Percentiles rank a stretch among this genome's conserved stretches.
Evolutionary conservation across 164 flowering plant genomes (phyloP).

Genomic region (Dillenia turbinata): DNA sequence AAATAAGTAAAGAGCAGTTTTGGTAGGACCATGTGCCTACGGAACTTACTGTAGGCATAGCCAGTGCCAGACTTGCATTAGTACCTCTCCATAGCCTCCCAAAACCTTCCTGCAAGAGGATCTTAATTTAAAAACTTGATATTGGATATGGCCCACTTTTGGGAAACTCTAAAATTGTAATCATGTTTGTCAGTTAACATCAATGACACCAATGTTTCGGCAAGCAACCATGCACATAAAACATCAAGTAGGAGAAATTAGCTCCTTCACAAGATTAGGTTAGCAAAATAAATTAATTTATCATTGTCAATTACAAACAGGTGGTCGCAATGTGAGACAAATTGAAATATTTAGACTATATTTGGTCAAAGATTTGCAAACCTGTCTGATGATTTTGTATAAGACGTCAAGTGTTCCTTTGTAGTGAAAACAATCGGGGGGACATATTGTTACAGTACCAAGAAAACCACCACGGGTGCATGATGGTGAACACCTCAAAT

Average conservation of each 20-base stretch:
- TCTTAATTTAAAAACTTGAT: neutral
- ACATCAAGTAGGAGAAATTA: too few relatives aligned
- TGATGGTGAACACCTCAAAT: constrained; percentile 85
- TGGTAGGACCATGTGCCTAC: neutral
- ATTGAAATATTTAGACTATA: too few relatives aligned
- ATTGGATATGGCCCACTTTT: too few relatives aligned
- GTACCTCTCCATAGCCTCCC: constrained; percentile 94
- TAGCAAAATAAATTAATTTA: too few relatives aligned
- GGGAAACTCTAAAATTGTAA: too few relatives aligned
- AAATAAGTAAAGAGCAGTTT: too few relatives aligned
- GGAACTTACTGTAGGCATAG: constrained; percentile 80
- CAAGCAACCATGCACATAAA: too few relatives aligned
- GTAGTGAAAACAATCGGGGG: constrained; percentile 93
- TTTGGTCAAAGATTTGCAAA: constrained; percentile 11
- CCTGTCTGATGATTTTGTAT: constrained; percentile 88
- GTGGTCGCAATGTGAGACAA: too few relatives aligned
- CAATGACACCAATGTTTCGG: too few relatives aligned
- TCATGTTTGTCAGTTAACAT: too few relatives aligned
- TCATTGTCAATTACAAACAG: too few relatives aligned
- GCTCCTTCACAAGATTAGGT: too few relatives aligned
- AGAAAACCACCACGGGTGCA: constrained; percentile 78
- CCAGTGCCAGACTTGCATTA: constrained; percentile 89
- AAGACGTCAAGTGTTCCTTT: constrained; percentile 93
- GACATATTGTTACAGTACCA: constrained; percentile 76
- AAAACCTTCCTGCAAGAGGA: constrained; percentile 75